A percentile compares a stretch with the other conserved stretches of the same genome.
phyloP scores from a whole-genome alignment of 192 early-diverging fungal species.

The Dimargaris cristalligena region DNA sequence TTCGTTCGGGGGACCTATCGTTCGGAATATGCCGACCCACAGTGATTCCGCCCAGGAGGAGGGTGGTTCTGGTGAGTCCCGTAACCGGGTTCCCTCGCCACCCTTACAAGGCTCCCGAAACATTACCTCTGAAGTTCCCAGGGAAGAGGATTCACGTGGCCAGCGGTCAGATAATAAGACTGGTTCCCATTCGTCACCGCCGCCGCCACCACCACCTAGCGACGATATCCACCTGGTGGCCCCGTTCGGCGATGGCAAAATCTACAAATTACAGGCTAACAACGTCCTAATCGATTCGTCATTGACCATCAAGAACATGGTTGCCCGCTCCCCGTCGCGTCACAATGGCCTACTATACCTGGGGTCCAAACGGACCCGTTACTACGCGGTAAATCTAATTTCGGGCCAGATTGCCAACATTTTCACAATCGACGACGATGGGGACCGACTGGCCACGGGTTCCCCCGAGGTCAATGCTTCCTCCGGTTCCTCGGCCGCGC shows the following conservation, averaged over 20 bases:
- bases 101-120: not conserved
- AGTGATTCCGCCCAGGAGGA: not conserved
- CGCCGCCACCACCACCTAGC: not conserved
- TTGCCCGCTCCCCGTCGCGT: constrained; percentile 37
- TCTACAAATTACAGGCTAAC: constrained; percentile 23
- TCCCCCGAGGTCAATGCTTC: constrained; percentile 22
- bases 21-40: not conserved
- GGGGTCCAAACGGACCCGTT: constrained; percentile 42
- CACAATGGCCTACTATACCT: constrained; percentile 41
- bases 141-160: not conserved
- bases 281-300: constrained; percentile 38
- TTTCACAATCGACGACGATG: constrained; percentile 31
- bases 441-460: constrained; percentile 18
- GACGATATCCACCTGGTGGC: constrained; percentile 6
- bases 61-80: not conserved
- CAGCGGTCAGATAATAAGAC: not conserved
- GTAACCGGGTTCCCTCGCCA: not conserved
- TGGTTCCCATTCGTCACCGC: not conserved
- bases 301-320: constrained; percentile 51
- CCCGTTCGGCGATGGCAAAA: constrained; percentile 24
- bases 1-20: constrained; percentile 1
- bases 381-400: constrained; percentile 51
- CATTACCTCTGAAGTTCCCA: not conserved
- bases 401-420: constrained; percentile 40
- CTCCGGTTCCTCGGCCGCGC: not conserved